Evolutionary conservation across 441 rosid species (phyloP).

Genomic region (Adansonia grandidieri): DNA sequence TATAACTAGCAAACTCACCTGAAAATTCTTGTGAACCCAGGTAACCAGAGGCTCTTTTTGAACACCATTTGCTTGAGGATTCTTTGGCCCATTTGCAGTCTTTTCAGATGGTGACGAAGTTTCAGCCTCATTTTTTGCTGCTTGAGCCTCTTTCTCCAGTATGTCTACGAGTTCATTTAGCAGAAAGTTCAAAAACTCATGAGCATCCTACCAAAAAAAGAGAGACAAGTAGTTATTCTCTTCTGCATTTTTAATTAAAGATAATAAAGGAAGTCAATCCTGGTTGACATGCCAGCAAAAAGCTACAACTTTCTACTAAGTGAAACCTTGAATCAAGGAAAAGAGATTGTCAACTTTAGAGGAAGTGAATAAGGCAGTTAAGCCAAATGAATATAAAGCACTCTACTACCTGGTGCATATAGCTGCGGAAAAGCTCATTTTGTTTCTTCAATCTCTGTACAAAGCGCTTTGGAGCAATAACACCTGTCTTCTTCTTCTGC

Average conservation of each 20-base stretch:
- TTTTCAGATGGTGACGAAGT: too few relatives aligned
- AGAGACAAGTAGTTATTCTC: slow-evolving; percentile 19
- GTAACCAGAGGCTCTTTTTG: slow-evolving; percentile 81
- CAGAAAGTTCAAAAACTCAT: slow-evolving; percentile 86
- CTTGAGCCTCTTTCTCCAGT: too few relatives aligned
- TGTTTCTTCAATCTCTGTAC: slow-evolving; percentile 97
- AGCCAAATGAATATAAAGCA: neutral
- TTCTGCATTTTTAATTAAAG: neutral
- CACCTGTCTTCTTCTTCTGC: slow-evolving; percentile 98
- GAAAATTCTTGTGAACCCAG: slow-evolving; percentile 93
- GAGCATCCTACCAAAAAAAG: slow-evolving; percentile 70
- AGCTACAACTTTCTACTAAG: neutral
- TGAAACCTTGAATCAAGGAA: neutral
- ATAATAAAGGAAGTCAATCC: neutral
- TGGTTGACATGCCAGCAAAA: neutral
- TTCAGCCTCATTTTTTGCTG: too few relatives aligned
- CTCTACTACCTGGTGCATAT: slow-evolving; percentile 88
- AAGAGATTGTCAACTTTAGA: neutral
- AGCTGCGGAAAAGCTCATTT: slow-evolving; percentile 95
- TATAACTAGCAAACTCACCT: slow-evolving; percentile 47
- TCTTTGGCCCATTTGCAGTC: slow-evolving; percentile 38
- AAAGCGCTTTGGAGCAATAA: slow-evolving; percentile 95
- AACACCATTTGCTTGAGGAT: slow-evolving; percentile 42
- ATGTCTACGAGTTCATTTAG: slow-evolving; percentile 87
- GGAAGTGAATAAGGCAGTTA: neutral